phyloP scores from a whole-genome alignment of 2,329 filamentous ascomycete genomes.

The Cladophialophora psammophila region DNA sequence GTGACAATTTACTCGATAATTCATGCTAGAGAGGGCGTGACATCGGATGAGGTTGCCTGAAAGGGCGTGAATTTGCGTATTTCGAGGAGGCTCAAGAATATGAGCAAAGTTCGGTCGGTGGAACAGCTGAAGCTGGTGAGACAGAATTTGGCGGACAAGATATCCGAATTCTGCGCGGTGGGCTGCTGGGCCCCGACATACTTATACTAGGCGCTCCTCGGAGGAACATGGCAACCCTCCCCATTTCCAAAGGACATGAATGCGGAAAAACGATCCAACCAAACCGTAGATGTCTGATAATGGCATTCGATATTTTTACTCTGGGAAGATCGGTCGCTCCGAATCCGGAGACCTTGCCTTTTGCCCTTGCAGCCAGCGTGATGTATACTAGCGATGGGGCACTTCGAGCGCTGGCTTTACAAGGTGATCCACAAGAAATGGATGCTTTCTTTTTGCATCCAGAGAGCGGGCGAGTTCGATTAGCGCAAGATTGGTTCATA shows the following conservation, averaged over 20 bases:
- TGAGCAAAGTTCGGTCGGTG: constrained; percentile 2
- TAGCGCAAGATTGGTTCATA: neutral
- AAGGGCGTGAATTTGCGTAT: neutral
- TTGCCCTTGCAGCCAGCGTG: neutral
- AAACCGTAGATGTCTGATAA: neutral
- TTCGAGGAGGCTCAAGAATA: neutral
- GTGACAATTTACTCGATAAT: neutral
- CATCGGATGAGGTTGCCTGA: neutral
- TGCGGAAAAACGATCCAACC: neutral
- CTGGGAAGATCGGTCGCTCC: neutral
- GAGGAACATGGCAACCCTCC: constrained; percentile 3
- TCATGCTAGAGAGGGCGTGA: constrained; percentile 4
- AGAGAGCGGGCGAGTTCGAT: neutral
- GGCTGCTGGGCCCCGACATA: constrained; percentile 1
- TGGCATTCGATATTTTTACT: neutral
- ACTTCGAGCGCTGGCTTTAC: neutral
- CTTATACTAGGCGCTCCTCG: constrained; percentile 10
- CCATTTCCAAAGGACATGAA: neutral
- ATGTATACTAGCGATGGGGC: neutral
- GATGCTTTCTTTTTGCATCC: neutral
- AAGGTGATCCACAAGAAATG: neutral
- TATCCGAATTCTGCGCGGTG: constrained; percentile 10
- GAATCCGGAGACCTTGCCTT: neutral
- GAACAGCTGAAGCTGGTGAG: constrained; percentile 3
- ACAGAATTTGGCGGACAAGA: constrained; percentile 12